Evolutionary conservation across 2,329 filamentous ascomycete species (phyloP).

Genomic region (Calonectria hawksworthii): DNA sequence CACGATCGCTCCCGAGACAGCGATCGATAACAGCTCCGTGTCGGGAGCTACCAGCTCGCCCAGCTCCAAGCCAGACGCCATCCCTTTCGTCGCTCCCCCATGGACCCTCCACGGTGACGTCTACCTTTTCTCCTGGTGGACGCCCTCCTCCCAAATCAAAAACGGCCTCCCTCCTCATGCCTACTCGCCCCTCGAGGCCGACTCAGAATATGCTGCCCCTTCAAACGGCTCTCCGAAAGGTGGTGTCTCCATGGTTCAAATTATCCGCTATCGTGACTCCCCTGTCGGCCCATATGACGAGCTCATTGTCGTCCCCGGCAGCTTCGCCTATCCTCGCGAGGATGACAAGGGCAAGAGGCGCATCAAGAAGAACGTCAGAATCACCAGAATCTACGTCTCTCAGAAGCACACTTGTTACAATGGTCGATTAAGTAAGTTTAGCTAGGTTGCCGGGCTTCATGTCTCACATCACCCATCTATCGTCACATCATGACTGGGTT

Average conservation of each 20-base stretch:
- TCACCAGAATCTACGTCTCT: constrained; percentile 69
- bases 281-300: constrained; percentile 70
- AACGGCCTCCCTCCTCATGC: constrained; percentile 52
- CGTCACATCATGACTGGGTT: background rate
- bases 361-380: constrained; percentile 53
- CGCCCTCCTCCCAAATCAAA: constrained; percentile 44
- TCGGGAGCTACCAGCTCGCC: background rate
- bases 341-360: constrained; percentile 49
- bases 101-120: constrained; percentile 62
- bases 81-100: constrained; percentile 49
- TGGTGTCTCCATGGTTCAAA: constrained; percentile 63
- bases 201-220: constrained; percentile 53
- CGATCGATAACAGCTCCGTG: background rate
- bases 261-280: constrained; percentile 64
- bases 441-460: background rate
- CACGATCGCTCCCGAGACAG: background rate
- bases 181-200: constrained; percentile 63
- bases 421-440: constrained; percentile 61
- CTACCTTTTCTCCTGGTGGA: constrained; percentile 60
- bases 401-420: constrained; percentile 67
- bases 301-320: constrained; percentile 62
- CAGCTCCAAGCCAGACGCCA: constrained; percentile 27
- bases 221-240: constrained; percentile 55
- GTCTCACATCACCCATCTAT: background rate
- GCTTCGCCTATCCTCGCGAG: constrained; percentile 58